Evolutionary conservation across 345 rosid species (phyloP).

Genomic region (Salix suchowensis): DNA sequence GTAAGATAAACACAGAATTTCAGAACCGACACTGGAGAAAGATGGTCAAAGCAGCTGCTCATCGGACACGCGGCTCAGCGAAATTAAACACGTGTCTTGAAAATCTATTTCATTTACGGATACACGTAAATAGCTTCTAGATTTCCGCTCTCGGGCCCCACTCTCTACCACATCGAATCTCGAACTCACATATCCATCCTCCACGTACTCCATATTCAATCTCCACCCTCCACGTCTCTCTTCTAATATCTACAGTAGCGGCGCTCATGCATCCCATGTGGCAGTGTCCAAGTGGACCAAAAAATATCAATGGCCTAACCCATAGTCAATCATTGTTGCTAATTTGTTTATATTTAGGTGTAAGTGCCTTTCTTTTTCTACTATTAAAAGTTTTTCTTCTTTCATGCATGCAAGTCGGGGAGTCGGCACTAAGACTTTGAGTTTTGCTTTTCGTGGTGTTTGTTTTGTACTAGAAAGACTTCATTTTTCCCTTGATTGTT

Average conservation of each 20-base stretch:
- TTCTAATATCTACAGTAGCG: slow-evolving; percentile 5
- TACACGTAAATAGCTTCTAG: slow-evolving; percentile 26
- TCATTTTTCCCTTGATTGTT: too few relatives aligned
- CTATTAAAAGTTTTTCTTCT: neutral
- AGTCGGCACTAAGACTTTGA: neutral
- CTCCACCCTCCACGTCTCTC: slow-evolving; percentile 27
- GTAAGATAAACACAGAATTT: neutral
- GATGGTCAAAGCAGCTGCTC: neutral
- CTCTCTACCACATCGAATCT: slow-evolving; percentile 8
- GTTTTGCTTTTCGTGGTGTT: neutral
- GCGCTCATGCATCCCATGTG: slow-evolving; percentile 29
- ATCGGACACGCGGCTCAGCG: slow-evolving; percentile 2
- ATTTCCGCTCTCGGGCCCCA: slow-evolving; percentile 15
- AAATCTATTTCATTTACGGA: neutral
- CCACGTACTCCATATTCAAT: slow-evolving; percentile 32
- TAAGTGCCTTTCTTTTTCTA: neutral
- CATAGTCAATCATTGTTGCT: neutral
- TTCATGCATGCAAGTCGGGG: slow-evolving; percentile 23
- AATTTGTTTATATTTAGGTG: neutral
- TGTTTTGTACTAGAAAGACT: neutral
- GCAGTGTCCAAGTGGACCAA: slow-evolving; percentile 17
- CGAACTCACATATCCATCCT: slow-evolving; percentile 5
- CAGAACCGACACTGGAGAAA: slow-evolving; percentile 8
- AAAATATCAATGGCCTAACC: slow-evolving; percentile 17
- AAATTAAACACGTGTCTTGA: slow-evolving; percentile 19